Evolutionary conservation across 2,329 filamentous ascomycete species (phyloP), one percentile per base, ranked within the genome.

Genomic region (Grosmannia huntii): DNA sequence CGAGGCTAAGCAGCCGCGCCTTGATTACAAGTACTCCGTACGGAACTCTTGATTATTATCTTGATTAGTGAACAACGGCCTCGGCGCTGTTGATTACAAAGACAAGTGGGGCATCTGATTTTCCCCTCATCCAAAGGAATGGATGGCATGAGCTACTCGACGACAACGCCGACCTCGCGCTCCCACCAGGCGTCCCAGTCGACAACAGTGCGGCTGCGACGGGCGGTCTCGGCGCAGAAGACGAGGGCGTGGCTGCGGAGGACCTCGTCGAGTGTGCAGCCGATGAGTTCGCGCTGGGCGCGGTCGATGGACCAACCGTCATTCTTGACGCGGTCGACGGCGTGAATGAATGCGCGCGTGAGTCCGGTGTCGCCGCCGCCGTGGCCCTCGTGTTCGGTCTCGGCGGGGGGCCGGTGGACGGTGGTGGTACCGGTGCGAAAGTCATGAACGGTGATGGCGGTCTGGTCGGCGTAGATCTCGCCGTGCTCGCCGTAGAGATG

Each of bases 181-280:
- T 72, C 71, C 90, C 90, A 96, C 89, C 90, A 96, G 53, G 78
- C 71, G 50, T 73, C 72, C 84, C 89, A 96, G 64, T 86, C 78
- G 4, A 97, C 72, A 9, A 94, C 84, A 67, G 79, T 84, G 66
- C 80, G 82, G 55, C 79, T 77, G 55, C 75, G 76, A 66, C 92
- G 81, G 5, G 92, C 90, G 65, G 95, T 87, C 72, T 97, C 94
- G 0, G 92, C 94, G 27, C 90, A 91, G 75, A 96, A 99, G 0
- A 96, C 92, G 72, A 94, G 81, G 2, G 88, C 91, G 72, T 97
- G 94, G 66, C 90, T 95, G 54, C 87, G 79, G n/a, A 97, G 79
- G 1, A 87, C 83, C 67, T 97, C 94, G 59, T 96, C 89, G 9
- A 96, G 73, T 14, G 86, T 87, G 71, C 89, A 95, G 0, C 90